Percentiles rank a stretch among this genome's conserved stretches.
These are phyloP conservation scores for Naganishia albida DNA, from an alignment of 1,284 basidiomycete species.

Conservation along the genomic window DNA sequence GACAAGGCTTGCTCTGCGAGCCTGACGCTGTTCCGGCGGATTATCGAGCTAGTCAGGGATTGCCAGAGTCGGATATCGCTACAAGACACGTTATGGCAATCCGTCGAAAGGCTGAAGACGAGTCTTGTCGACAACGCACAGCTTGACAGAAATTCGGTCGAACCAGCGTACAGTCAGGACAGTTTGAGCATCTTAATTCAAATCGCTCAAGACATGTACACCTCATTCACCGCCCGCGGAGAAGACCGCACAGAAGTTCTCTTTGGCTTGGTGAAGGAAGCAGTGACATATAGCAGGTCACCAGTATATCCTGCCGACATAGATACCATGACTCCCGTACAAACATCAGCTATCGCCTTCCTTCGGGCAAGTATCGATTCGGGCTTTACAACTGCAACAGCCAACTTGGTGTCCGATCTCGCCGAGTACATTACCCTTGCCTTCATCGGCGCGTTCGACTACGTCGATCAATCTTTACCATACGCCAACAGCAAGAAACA, in stretches of 20 bases:
- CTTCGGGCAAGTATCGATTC: not conserved
- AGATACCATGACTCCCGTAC: constrained; percentile 78
- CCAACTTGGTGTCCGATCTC: constrained; percentile 75
- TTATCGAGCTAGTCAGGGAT: constrained; percentile 5
- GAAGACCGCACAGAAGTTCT: constrained; percentile 63
- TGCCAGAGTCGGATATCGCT: not conserved
- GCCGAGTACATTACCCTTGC: constrained; percentile 82
- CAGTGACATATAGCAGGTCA: constrained; percentile 77
- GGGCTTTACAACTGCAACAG: constrained; percentile 49
- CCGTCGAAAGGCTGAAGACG: not conserved
- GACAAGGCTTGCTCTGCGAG: constrained; percentile 16
- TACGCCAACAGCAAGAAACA: constrained; percentile 48
- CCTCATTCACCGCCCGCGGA: not conserved
- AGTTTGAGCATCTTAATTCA: constrained; percentile 65
- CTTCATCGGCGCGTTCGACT: constrained; percentile 74
- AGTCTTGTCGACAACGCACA: constrained; percentile 16
- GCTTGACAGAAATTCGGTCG: constrained; percentile 1
- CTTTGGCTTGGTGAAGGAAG: constrained; percentile 74
- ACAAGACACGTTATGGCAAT: constrained; percentile 15
- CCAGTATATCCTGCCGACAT: constrained; percentile 85
- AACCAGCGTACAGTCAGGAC: constrained; percentile 75
- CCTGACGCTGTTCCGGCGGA: constrained; percentile 5
- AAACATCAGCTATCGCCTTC: constrained; percentile 69
- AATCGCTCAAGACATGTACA: constrained; percentile 34
- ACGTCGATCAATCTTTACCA: constrained; percentile 37